Conservation (phyloP, 768 basidiomycete species). For the Chlorophyllum brunneum region DNA sequence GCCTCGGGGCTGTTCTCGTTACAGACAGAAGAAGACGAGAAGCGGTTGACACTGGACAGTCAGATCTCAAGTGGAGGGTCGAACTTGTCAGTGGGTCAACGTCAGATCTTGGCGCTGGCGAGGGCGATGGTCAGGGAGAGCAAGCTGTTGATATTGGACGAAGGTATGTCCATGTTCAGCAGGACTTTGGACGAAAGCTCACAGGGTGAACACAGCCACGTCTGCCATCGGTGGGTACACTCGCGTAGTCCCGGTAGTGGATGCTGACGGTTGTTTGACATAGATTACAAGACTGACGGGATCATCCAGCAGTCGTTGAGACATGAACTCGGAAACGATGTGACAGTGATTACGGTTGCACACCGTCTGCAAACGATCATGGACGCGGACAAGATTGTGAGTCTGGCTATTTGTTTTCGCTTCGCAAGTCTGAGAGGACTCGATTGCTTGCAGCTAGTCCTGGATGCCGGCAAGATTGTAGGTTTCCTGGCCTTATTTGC, state of each 20-base stretch:
- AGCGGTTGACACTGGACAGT: conserved; percentile 42
- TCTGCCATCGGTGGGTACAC: conserved; percentile 36
- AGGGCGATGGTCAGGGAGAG: conserved; percentile 53
- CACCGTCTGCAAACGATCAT: conserved; percentile 47
- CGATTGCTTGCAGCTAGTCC: conserved; percentile 29
- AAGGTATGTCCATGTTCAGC: conserved; percentile 32
- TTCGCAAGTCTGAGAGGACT: background rate
- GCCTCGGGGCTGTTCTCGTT: conserved; percentile 30
- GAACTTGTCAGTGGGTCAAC: conserved; percentile 73
- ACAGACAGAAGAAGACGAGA: conserved; percentile 38
- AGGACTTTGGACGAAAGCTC: background rate
- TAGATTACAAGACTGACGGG: conserved; percentile 57
- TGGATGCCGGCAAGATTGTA: conserved; percentile 41
- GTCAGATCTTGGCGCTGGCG: conserved; percentile 61
- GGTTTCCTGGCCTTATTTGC: background rate
- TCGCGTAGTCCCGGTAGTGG: conserved; percentile 35
- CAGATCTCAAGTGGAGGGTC: conserved; percentile 46
- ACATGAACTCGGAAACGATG: conserved; percentile 31
- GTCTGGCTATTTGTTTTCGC: conserved; percentile 11
- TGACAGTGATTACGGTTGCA: conserved; percentile 10
- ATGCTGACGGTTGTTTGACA: conserved; percentile 17
- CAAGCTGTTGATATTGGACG: conserved; percentile 54
- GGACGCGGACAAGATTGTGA: conserved; percentile 50
- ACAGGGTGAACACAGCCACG: conserved; percentile 23
- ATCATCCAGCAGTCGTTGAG: conserved; percentile 66